Conservation (phyloP, 1,139 yeast species). For the Suhomyces terraborum region DNA sequence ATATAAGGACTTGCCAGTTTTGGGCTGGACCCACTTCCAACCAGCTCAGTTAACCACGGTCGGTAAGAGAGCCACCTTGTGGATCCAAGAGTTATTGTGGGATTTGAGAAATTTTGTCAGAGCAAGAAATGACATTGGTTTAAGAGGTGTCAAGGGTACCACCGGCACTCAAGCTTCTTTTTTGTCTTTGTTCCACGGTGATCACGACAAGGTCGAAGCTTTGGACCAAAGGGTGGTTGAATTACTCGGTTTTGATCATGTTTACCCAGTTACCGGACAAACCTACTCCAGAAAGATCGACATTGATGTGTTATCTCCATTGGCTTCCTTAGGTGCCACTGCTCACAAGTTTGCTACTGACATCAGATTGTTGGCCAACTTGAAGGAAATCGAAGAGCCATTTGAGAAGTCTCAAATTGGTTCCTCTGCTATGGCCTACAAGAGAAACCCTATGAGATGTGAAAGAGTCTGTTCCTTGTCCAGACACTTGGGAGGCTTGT, state of each 20-base stretch:
- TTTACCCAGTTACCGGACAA: constrained; percentile 98
- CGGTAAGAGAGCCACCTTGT: constrained; percentile 95
- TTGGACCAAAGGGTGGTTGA: constrained; percentile 91
- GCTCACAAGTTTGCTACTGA: constrained; percentile 99
- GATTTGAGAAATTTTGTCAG: constrained; percentile 94
- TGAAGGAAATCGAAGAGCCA: constrained; percentile 97
- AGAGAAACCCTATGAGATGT: constrained; percentile 99
- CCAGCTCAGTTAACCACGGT: constrained; percentile 99
- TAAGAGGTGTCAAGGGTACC: constrained; percentile 98
- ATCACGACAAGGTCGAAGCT: constrained; percentile 93
- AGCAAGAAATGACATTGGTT: constrained; percentile 94
- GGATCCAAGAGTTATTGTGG: constrained; percentile 98
- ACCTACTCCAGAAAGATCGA: constrained; percentile 98
- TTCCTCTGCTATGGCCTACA: constrained; percentile 98
- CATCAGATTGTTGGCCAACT: constrained; percentile 90
- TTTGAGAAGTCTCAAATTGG: constrained; percentile 98
- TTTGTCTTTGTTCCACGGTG: constrained; percentile 91
- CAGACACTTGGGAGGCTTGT: constrained; percentile 89
- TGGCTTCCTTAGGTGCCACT: constrained; percentile 93
- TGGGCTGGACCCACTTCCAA: constrained; percentile 99
- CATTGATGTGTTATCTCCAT: constrained; percentile 88
- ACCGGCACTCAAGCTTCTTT: constrained; percentile 99
- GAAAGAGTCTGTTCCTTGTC: constrained; percentile 98
- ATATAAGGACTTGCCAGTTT: constrained; percentile 92
- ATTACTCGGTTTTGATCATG: constrained; percentile 88